A percentile compares a stretch with the other conserved stretches of the same genome.
Evolutionary conservation across 495 filamentous ascomycete genomes (phyloP).

Genomic region (Clohesyomyces aquaticus): DNA sequence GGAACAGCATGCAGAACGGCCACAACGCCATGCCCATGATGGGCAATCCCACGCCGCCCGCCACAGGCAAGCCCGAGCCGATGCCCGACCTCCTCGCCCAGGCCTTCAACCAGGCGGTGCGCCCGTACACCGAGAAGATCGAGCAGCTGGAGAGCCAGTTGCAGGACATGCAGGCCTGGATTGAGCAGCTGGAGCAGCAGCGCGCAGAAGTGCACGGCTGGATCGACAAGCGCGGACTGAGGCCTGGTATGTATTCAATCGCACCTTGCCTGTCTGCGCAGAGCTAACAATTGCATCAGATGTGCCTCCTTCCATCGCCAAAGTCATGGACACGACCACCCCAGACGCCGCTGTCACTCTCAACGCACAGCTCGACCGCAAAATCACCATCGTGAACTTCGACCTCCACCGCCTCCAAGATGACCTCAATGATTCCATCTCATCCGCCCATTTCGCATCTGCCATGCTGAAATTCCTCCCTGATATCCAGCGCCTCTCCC

Average conservation of each 20-base stretch:
- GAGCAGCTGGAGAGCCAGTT: slow-evolving; percentile 52
- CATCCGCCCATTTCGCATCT: slow-evolving; percentile 49
- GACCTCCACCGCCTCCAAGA: slow-evolving; percentile 59
- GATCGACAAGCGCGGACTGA: slow-evolving; percentile 57
- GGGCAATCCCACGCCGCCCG: slow-evolving; percentile 22
- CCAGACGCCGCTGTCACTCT: slow-evolving; percentile 50
- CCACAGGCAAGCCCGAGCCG: slow-evolving; percentile 39
- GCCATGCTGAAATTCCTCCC: slow-evolving; percentile 56
- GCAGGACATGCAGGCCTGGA: slow-evolving; percentile 49
- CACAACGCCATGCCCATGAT: slow-evolving; percentile 33
- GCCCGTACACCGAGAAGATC: slow-evolving; percentile 54
- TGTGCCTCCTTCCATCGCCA: slow-evolving; percentile 55
- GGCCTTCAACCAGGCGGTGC: slow-evolving; percentile 56
- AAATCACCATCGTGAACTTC: slow-evolving; percentile 60
- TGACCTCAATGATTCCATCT: slow-evolving; percentile 54
- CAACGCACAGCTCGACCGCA: slow-evolving; percentile 58
- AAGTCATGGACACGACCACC: slow-evolving; percentile 52
- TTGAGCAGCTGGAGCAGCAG: slow-evolving; percentile 53
- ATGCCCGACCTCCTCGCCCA: slow-evolving; percentile 54
- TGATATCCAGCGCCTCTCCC: slow-evolving; percentile 51
- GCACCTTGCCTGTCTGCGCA: background rate
- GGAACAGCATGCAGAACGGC: slow-evolving; percentile 14
- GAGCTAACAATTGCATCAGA: slow-evolving; percentile 45
- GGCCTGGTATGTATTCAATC: slow-evolving; percentile 50
- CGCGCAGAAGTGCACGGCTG: slow-evolving; percentile 54